A percentile compares a stretch with the other conserved stretches of the same genome.
Conservation (phyloP, 2,329 filamentous ascomycete genomes). For the Graphilbum fragrans region DNA sequence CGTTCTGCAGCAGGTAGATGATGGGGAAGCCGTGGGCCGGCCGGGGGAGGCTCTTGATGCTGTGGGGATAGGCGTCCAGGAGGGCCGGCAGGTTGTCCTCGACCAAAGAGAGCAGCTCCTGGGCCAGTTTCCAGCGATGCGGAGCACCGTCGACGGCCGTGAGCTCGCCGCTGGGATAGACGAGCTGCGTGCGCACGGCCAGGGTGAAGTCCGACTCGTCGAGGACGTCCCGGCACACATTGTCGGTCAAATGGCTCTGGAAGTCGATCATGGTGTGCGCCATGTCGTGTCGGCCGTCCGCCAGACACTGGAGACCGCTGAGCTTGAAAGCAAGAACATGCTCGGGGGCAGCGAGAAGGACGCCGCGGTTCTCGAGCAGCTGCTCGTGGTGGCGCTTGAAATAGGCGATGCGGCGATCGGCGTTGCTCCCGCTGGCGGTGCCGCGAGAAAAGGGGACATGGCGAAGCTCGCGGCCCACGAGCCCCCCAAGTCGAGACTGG, state of each 20-base stretch:
- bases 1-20: conserved; percentile 38
- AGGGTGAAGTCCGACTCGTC: conserved; percentile 52
- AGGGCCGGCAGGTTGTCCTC: conserved; percentile 25
- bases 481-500: conserved; percentile 39
- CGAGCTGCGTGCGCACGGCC: conserved; percentile 39
- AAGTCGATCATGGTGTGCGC: conserved; percentile 31
- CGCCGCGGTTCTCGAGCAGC: conserved; percentile 28
- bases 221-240: conserved; percentile 43
- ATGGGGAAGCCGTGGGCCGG: conserved; percentile 35
- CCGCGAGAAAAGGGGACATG: conserved; percentile 48
- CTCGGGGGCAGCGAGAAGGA: conserved; percentile 50
- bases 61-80: conserved; percentile 20
- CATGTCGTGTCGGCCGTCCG: conserved; percentile 30
- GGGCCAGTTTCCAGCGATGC: conserved; percentile 33
- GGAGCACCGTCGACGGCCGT: conserved; percentile 38
- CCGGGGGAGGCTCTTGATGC: conserved; percentile 34
- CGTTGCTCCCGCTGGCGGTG: conserved; percentile 20
- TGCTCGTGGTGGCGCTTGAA: conserved; percentile 21
- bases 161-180: conserved; percentile 41
- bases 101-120: conserved; percentile 28
- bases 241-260: conserved; percentile 34
- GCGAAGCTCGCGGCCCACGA: conserved; percentile 38
- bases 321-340: conserved; percentile 54
- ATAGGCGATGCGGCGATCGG: conserved; percentile 22
- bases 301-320: conserved; percentile 44